A percentile compares a stretch with the other conserved stretches of the same genome.
Conservation (phyloP, 1,284 basidiomycete species). For the Sanghuangporus sanghuang region DNA sequence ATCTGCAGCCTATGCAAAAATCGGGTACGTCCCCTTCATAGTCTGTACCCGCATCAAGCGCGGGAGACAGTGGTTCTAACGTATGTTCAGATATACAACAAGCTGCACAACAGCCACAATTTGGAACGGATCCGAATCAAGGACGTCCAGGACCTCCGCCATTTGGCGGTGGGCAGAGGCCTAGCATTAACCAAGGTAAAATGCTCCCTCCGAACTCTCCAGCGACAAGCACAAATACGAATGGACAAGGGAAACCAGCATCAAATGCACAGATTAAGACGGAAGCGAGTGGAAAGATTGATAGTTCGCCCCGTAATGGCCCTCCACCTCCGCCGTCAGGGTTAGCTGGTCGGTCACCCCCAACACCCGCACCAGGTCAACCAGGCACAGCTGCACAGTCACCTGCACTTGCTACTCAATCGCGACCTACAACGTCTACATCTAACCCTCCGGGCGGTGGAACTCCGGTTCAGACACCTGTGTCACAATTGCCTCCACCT, state of each 20-base stretch:
- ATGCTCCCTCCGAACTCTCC: slow-evolving; percentile 14
- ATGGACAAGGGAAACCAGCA: background rate
- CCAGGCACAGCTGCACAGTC: background rate
- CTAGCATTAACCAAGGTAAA: slow-evolving; percentile 1
- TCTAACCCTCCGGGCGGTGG: slow-evolving; percentile 1
- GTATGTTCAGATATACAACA: slow-evolving; percentile 3
- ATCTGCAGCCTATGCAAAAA: slow-evolving; percentile 3
- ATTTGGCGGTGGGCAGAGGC: slow-evolving; percentile 3
- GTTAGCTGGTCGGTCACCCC: slow-evolving; percentile 1
- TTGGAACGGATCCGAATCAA: slow-evolving; percentile 8
- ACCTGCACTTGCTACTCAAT: slow-evolving; percentile 5
- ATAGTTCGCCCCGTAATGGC: slow-evolving; percentile 10
- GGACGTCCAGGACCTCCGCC: slow-evolving; percentile 1
- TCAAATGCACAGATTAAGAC: background rate
- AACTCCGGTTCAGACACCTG: background rate
- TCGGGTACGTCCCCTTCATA: slow-evolving; percentile 5
- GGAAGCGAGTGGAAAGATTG: slow-evolving; percentile 6
- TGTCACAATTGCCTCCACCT: background rate
- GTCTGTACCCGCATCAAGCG: background rate
- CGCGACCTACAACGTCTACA: slow-evolving; percentile 9
- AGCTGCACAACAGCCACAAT: background rate
- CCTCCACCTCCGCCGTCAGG: slow-evolving; percentile 4
- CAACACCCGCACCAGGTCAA: slow-evolving; percentile 7
- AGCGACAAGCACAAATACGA: slow-evolving; percentile 3
- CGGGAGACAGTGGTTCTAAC: slow-evolving; percentile 6